phyloP scores from a whole-genome alignment of 192 early-diverging fungal genomes.

The Backusella mclennaniae region DNA sequence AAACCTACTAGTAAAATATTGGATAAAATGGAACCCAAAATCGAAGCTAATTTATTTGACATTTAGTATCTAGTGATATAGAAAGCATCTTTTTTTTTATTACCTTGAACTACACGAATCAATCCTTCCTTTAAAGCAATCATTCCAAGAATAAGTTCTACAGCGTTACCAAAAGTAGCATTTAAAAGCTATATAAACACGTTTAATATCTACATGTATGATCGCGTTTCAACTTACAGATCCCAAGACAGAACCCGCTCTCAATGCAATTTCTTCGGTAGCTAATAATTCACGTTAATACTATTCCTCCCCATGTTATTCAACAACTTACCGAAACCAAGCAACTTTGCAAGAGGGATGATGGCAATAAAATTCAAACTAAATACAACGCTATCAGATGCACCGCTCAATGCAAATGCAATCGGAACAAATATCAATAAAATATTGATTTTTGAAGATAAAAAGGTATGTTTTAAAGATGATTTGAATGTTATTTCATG shows the following conservation, averaged over 20 bases:
- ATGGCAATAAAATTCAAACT: slow-evolving; percentile 89
- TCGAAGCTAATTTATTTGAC: slow-evolving; percentile 46
- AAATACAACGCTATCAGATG: slow-evolving; percentile 70
- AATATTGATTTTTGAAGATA: slow-evolving; percentile 66
- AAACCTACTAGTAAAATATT: slow-evolving; percentile 80
- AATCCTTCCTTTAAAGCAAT: slow-evolving; percentile 62
- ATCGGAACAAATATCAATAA: slow-evolving; percentile 79
- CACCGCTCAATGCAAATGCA: slow-evolving; percentile 65
- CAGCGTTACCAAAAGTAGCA: slow-evolving; percentile 67
- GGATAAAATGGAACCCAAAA: slow-evolving; percentile 89
- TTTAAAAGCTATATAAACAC: slow-evolving; percentile 18
- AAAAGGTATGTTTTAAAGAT: slow-evolving; percentile 45
- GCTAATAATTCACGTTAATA: slow-evolving; percentile 30
- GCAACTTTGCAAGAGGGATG: slow-evolving; percentile 81
- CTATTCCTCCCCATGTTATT: too few species aligned
- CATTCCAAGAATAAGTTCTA: slow-evolving; percentile 81
- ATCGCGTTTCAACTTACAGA: slow-evolving; percentile 16
- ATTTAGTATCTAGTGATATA: neutral
- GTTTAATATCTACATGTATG: too few species aligned
- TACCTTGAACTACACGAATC: slow-evolving; percentile 63
- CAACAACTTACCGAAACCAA: slow-evolving; percentile 29
- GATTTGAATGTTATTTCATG: slow-evolving; percentile 32
- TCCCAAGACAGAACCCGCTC: slow-evolving; percentile 35
- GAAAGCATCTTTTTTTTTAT: neutral
- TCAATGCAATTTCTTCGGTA: slow-evolving; percentile 71